phyloP scores from a whole-genome alignment of 495 filamentous ascomycete species.

The Lasiosphaeria hispida region DNA sequence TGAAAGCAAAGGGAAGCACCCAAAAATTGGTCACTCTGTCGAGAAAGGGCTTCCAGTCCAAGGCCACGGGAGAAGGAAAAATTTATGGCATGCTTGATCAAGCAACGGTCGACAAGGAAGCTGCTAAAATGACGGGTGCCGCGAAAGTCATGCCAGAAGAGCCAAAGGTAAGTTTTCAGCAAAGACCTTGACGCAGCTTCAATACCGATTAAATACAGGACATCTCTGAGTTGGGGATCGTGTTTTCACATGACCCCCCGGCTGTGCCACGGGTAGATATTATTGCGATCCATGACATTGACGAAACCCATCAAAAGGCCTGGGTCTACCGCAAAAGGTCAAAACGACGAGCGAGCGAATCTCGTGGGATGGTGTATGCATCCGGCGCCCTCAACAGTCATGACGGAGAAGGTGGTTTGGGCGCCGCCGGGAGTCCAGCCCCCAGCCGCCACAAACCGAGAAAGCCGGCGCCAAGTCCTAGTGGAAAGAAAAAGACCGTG shows the following conservation, averaged over 20 bases:
- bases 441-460: not conserved
- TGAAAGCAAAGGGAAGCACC: not conserved
- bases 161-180: too few relatives aligned
- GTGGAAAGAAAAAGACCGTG: not conserved
- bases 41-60: not conserved
- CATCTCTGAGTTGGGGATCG: constrained; percentile 4
- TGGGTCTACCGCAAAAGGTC: constrained; percentile 14
- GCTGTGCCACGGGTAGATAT: constrained; percentile 14
- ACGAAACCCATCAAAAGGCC: constrained; percentile 14
- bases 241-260: constrained; percentile 4
- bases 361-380: not conserved
- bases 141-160: not conserved
- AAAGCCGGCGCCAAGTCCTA: not conserved
- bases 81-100: not conserved
- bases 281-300: constrained; percentile 17
- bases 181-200: too few relatives aligned
- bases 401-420: constrained; percentile 13
- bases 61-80: not conserved
- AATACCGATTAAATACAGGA: not conserved
- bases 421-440: constrained; percentile 10
- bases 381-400: constrained; percentile 13
- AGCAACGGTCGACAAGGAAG: not conserved
- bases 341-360: constrained; percentile 9
- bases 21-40: constrained; percentile 1
- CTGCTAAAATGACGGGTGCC: not conserved